Base-by-base conservation (phyloP, 1,284 basidiomycete species). In the Austroboletus niveus region DNA sequence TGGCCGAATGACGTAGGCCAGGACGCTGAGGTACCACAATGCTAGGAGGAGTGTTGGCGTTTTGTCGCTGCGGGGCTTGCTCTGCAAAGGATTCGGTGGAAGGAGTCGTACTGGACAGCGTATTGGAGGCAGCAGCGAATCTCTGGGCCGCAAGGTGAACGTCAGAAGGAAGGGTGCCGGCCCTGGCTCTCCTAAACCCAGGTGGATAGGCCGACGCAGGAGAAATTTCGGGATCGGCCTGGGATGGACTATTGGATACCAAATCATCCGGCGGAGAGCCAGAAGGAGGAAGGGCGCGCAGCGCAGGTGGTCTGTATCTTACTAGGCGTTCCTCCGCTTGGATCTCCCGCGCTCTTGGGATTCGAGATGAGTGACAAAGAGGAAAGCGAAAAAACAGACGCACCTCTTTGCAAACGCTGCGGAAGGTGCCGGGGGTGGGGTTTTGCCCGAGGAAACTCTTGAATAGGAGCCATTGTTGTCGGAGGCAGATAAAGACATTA, bases 331-430 rank as follows among this genome's bases (percentile, higher is more conserved):
- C 84, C 71, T 89, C 88, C 39, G 84, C 85, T 66, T 87, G 85
- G 47, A 91, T 76, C 72, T 92, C 91, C 64, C 90, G 79, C 51
- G 91, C 89, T 65, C 91, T 92, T 65, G 8, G 52, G 43, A 54
- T 53, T 53, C 27, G 27, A 27, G 27, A 27, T 27, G 27, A 60
- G 58, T 46, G 50, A 57, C 44, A 53, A 49, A 48, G 47, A 51
- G 20, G 44, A 61, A 42, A 45, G 41, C 47, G 51, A 48, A 45
- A 45, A 51, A 57, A 54, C 55, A 47, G 42, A 36, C 52, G 48
- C 48, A 92, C 91, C 90, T 82, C 79, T 92, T 92, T 42, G 90
- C 89, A 71, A 79, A 93, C 31, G 89, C 91, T 60, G 91, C 90
- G 55, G 91, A 93, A 51, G 91, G 90, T 22, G 91, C 91, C 47